phyloP scores from a whole-genome alignment of 1,284 basidiomycete species.

The Pseudozyma thailandica region DNA sequence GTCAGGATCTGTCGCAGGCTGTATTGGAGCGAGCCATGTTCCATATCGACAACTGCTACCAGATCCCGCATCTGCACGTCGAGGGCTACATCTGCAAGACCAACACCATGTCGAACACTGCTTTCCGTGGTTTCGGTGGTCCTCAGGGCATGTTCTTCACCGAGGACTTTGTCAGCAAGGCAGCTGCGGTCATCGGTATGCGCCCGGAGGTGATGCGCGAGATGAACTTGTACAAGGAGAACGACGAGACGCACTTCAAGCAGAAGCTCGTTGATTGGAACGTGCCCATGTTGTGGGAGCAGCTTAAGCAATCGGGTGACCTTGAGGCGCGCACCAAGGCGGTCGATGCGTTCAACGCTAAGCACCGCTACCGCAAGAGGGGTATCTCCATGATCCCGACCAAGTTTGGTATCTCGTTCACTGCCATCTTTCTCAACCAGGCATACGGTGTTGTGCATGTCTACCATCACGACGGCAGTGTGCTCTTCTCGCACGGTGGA shows the following conservation, averaged over 20 bases:
- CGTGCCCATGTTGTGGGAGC: slow-evolving; percentile 66
- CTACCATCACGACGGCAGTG: slow-evolving; percentile 65
- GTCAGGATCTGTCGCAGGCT: slow-evolving; percentile 67
- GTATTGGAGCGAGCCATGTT: slow-evolving; percentile 68
- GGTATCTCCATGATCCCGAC: slow-evolving; percentile 67
- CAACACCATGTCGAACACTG: slow-evolving; percentile 69
- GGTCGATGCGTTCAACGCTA: slow-evolving; percentile 65
- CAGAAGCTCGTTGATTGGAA: slow-evolving; percentile 68
- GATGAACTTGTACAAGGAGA: slow-evolving; percentile 67
- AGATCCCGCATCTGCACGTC: slow-evolving; percentile 62
- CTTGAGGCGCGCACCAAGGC: slow-evolving; percentile 58
- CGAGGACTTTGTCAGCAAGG: slow-evolving; percentile 65
- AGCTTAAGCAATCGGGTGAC: slow-evolving; percentile 54
- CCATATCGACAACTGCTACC: slow-evolving; percentile 67
- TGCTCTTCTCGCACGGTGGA: slow-evolving; percentile 64
- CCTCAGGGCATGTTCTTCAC: slow-evolving; percentile 68
- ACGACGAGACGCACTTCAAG: slow-evolving; percentile 67
- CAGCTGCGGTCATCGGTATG: slow-evolving; percentile 64
- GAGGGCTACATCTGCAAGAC: slow-evolving; percentile 67
- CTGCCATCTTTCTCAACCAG: slow-evolving; percentile 67
- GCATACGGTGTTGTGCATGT: slow-evolving; percentile 67
- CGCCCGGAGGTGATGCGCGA: slow-evolving; percentile 65
- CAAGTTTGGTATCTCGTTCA: slow-evolving; percentile 68
- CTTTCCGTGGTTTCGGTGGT: slow-evolving; percentile 68
- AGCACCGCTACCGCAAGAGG: slow-evolving; percentile 67